Percentiles rank a stretch among this genome's conserved stretches.
Conservation (phyloP, 768 basidiomycete species). For the Mycena maculata region DNA sequence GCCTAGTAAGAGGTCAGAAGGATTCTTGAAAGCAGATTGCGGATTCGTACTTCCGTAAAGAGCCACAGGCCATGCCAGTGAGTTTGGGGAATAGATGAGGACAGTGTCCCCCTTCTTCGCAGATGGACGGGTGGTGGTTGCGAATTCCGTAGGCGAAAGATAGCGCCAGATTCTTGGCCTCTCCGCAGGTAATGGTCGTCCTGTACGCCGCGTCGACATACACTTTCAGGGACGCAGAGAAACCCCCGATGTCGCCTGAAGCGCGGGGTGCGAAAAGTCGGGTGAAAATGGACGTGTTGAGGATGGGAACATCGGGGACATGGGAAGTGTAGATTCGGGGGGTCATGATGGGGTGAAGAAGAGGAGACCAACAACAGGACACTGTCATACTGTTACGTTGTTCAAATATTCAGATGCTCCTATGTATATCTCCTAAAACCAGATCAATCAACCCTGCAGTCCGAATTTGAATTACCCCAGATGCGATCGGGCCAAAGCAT, state of each 20-base stretch:
- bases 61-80: conserved; percentile 60
- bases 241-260: conserved; percentile 50
- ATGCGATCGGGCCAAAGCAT: no score
- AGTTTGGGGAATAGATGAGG: conserved; percentile 78
- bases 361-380: no score
- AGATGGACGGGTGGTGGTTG: conserved; percentile 47
- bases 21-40: conserved; percentile 27
- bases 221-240: conserved; percentile 56
- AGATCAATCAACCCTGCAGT: no score
- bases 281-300: conserved; percentile 60
- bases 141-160: conserved; percentile 69
- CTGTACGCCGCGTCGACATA: conserved; percentile 76
- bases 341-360: conserved; percentile 44
- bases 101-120: conserved; percentile 65
- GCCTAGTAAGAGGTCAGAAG: conserved; percentile 31
- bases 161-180: conserved; percentile 67
- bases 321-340: conserved; percentile 62
- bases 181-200: conserved; percentile 63
- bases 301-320: conserved; percentile 51
- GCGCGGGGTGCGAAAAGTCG: conserved; percentile 52
- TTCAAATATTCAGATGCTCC: no score
- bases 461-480: no score
- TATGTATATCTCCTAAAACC: no score
- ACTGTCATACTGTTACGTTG: no score
- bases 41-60: conserved; percentile 54